Evolutionary conservation across 192 early-diverging fungal genomes (phyloP), one percentile per base, ranked within the genome.

Genomic region (Linnemannia exigua): DNA sequence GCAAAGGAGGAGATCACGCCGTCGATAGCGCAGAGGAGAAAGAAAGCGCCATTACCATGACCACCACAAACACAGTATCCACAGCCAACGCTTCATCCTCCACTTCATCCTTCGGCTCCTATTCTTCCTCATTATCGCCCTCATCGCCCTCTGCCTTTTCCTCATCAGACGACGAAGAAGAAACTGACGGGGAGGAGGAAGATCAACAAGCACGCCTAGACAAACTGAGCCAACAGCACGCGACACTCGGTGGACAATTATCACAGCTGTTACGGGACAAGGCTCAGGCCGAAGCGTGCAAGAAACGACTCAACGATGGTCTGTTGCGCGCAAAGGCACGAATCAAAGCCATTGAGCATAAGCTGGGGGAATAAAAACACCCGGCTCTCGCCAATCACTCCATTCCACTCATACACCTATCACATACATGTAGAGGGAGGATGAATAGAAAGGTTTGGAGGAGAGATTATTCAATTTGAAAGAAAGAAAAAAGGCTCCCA

Each of bases 251-350:
- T 28, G 4, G 44, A 1, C 50, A 41, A 19, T 52, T 81, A 6
- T 75, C 80, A 16, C 67, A 70, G 22, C 51, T 81, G 19, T 36
- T 81, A 16, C 52, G 48, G 54, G 80, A 81, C 37, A 81, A 81
- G 68, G 80, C 80, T 0, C 61, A 38, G 0, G 80, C 73, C 2
- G 80, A 81, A n/a, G 74, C 69, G 51, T 48, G 67, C n/a, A 81
- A 81, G 46, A 75, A 81, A 22, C 38, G 58, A 41, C 33, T 81
- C 67, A 76, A 63, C 31, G 80, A 81, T n/a, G 73, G 74, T 17
- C 11, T 81, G 38, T 2, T 52, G 46, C 68, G 74, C 44, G 74
- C 74, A 67, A 81, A 71, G 36, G 80, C 74, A 0, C 80, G 80
- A 41, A 81, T 81, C 52, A 69, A 67, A n/a, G 81, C 72, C 28